Evolutionary conservation across 345 rosid genomes (phyloP).

Genomic region (Erodium maritimum): DNA sequence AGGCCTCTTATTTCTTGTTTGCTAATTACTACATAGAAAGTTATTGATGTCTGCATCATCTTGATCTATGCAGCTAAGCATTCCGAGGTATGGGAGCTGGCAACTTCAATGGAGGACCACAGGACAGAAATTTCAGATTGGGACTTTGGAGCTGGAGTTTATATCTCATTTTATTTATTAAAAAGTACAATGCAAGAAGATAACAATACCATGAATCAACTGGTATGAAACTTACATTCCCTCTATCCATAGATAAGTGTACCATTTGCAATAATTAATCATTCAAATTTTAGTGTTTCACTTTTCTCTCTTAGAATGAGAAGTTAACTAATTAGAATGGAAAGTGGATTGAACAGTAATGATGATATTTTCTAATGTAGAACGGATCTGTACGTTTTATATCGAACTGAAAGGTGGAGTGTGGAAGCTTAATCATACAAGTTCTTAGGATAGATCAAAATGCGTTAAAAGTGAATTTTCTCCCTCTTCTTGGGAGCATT

Average conservation of each 20-base stretch:
- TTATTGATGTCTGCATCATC: background rate
- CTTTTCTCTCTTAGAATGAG: too few relatives aligned
- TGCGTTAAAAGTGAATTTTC: background rate
- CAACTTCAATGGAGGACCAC: slow-evolving; percentile 68
- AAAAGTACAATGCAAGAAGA: slow-evolving; percentile 55
- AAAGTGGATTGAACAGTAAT: background rate
- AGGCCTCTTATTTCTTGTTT: background rate
- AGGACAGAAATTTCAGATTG: slow-evolving; percentile 92
- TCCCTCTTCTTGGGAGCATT: background rate
- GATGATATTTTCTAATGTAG: background rate
- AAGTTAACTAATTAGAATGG: too few relatives aligned
- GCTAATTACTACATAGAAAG: background rate
- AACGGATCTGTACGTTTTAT: background rate
- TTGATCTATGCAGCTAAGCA: slow-evolving; percentile 44
- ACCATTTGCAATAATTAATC: too few relatives aligned
- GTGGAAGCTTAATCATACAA: background rate
- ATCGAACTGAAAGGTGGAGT: background rate
- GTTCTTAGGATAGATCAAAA: background rate
- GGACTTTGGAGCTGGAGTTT: slow-evolving; percentile 92
- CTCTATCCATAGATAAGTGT: background rate
- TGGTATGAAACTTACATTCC: slow-evolving; percentile 32
- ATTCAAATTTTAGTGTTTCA: too few relatives aligned
- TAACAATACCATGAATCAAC: slow-evolving; percentile 30
- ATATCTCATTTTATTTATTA: slow-evolving; percentile 57
- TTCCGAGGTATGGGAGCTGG: slow-evolving; percentile 69